These are phyloP conservation scores for Puccinia novopanici DNA, from an alignment of 1,284 basidiomycete species.

Conservation along the genomic window DNA sequence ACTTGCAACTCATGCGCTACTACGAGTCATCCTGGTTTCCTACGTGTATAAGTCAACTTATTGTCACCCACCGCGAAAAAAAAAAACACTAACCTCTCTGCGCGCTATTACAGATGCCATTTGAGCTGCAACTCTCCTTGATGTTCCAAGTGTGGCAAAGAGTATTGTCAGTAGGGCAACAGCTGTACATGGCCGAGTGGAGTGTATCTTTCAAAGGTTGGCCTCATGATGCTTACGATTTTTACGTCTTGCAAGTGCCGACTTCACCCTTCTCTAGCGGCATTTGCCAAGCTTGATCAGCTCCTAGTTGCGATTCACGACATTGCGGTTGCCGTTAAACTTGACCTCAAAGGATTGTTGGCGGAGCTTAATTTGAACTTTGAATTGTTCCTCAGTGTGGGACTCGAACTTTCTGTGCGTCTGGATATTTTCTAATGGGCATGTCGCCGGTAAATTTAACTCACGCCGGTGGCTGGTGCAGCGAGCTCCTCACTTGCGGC, in stretches of 20 bases:
- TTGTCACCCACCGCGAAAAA: too few species aligned
- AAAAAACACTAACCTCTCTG: too few species aligned
- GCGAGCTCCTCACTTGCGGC: background rate
- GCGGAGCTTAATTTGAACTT: background rate
- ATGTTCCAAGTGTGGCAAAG: constrained; percentile 5
- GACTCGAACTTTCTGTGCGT: background rate
- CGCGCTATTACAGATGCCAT: too few species aligned
- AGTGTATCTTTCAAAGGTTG: background rate
- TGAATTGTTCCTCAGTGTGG: background rate
- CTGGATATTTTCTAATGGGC: background rate
- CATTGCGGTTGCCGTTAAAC: background rate
- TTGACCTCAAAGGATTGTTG: background rate
- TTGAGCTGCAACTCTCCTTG: background rate
- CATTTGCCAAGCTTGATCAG: constrained; percentile 9
- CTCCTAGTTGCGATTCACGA: background rate
- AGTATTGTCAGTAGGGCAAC: background rate
- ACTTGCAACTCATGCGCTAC: background rate
- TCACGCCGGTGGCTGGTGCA: background rate
- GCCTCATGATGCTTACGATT: too few species aligned
- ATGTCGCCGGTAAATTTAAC: background rate
- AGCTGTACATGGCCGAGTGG: background rate
- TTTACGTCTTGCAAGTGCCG: too few species aligned
- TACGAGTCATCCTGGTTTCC: background rate
- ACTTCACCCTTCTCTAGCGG: too few species aligned
- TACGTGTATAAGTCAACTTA: background rate